Conservation (phyloP, 2,329 filamentous ascomycete species). For the Neopestalotiopsis sp. region DNA sequence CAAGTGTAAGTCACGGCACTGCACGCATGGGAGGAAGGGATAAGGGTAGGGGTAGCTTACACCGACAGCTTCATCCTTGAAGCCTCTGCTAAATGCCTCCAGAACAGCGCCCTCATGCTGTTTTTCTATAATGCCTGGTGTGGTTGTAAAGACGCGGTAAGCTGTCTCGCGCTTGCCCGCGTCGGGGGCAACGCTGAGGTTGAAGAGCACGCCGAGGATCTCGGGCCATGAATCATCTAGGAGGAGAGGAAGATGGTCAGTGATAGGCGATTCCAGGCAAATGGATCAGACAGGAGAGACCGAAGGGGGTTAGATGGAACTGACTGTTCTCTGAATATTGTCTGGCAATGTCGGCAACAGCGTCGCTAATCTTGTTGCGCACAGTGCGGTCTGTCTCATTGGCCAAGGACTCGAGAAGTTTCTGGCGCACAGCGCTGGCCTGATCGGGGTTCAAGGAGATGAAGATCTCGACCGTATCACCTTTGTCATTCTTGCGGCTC, state of each 20-base stretch:
- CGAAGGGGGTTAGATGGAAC: slow-evolving; percentile 33
- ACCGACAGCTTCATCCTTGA: slow-evolving; percentile 84
- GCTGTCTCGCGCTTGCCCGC: slow-evolving; percentile 87
- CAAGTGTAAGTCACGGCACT: background rate
- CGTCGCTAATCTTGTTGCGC: slow-evolving; percentile 95
- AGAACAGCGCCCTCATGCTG: slow-evolving; percentile 93
- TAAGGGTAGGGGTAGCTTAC: slow-evolving; percentile 52
- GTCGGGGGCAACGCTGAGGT: slow-evolving; percentile 86
- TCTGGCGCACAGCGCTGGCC: slow-evolving; percentile 79
- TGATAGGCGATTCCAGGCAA: background rate
- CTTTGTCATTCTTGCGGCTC: slow-evolving; percentile 76
- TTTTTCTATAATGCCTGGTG: slow-evolving; percentile 93
- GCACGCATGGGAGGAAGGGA: background rate
- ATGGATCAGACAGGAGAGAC: background rate
- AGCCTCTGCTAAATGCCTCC: slow-evolving; percentile 86
- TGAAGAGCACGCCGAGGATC: slow-evolving; percentile 83
- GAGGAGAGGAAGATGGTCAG: slow-evolving; percentile 25
- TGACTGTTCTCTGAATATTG: slow-evolving; percentile 93
- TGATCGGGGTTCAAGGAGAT: slow-evolving; percentile 77
- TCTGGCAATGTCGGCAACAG: slow-evolving; percentile 93
- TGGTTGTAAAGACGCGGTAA: slow-evolving; percentile 94
- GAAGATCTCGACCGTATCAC: slow-evolving; percentile 83
- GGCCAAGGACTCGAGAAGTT: slow-evolving; percentile 78
- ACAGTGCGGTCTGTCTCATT: slow-evolving; percentile 76
- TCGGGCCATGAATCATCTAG: slow-evolving; percentile 88